phyloP scores from a whole-genome alignment of 345 rosid genomes.

The Pistacia integerrima region DNA sequence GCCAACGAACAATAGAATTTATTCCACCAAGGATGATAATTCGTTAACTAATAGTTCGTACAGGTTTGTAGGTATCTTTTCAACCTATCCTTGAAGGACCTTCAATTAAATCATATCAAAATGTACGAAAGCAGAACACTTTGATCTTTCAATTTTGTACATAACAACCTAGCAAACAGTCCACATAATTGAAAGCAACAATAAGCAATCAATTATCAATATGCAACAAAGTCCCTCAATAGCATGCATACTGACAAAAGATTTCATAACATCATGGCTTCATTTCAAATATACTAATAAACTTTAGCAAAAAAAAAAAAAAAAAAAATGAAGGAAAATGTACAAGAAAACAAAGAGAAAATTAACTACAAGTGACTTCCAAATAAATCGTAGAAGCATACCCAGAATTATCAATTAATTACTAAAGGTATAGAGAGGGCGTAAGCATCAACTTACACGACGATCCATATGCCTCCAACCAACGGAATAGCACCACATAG shows the following conservation, averaged over 20 bases:
- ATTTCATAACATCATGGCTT: neutral
- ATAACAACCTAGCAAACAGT: neutral
- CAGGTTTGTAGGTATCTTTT: neutral
- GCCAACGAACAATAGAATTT: neutral
- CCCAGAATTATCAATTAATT: neutral
- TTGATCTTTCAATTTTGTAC: neutral
- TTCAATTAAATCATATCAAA: constrained; percentile 4
- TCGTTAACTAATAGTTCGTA: neutral
- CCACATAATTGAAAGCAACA: too few relatives aligned
- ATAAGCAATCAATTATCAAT: neutral
- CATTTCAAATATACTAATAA: neutral
- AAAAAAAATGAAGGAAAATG: neutral
- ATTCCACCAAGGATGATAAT: neutral
- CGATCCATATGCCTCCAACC: constrained; percentile 89
- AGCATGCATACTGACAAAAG: neutral
- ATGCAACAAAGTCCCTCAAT: neutral
- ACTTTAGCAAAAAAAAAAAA: neutral
- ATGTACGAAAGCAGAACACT: neutral
- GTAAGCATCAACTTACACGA: constrained; percentile 54
- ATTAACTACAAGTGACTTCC: neutral
- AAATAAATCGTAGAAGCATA: neutral
- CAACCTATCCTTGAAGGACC: neutral
- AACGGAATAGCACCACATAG: constrained; percentile 86
- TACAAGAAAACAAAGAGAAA: neutral
- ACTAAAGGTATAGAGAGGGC: neutral